A percentile compares a stretch with the other conserved stretches of the same genome.
phyloP scores from a whole-genome alignment of 306 rosid species.

The Malus sylvestris region DNA sequence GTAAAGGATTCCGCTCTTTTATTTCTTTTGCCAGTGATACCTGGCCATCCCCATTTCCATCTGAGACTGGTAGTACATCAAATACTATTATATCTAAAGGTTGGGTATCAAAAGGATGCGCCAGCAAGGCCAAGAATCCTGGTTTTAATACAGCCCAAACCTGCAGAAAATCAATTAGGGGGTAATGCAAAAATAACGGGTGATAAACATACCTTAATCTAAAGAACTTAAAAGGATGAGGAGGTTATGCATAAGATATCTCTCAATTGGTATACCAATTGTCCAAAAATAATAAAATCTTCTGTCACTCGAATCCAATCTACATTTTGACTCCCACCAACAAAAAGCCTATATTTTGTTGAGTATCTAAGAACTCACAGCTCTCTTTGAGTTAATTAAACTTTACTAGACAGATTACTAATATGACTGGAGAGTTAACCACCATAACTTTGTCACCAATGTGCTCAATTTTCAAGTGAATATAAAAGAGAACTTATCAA shows the following conservation, averaged over 20 bases:
- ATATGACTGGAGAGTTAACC: neutral
- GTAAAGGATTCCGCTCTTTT: conserved; percentile 82
- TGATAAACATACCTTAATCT: neutral
- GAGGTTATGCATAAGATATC: neutral
- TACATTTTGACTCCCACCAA: neutral
- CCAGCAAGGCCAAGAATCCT: conserved; percentile 92
- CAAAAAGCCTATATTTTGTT: neutral
- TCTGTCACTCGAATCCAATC: neutral
- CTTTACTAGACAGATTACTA: neutral
- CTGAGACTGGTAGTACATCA: conserved; percentile 77
- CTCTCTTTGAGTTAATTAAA: neutral
- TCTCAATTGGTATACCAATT: neutral
- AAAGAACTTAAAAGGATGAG: conserved; percentile 1
- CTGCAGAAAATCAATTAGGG: conserved; percentile 37
- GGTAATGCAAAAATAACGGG: neutral
- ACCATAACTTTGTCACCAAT: neutral
- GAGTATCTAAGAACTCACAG: neutral
- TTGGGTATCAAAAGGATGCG: conserved; percentile 75
- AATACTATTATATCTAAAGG: conserved; percentile 94
- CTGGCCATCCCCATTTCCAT: conserved; percentile 80
- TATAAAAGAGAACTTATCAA: neutral
- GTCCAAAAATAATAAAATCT: neutral
- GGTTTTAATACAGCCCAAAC: conserved; percentile 98
- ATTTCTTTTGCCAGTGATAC: conserved; percentile 70
- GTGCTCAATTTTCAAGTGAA: neutral